Percentiles rank a stretch among this genome's conserved stretches.
These are phyloP conservation scores for Trichoderma afroharzianum DNA, from an alignment of 2,329 filamentous ascomycete genomes.

Conservation along the genomic window DNA sequence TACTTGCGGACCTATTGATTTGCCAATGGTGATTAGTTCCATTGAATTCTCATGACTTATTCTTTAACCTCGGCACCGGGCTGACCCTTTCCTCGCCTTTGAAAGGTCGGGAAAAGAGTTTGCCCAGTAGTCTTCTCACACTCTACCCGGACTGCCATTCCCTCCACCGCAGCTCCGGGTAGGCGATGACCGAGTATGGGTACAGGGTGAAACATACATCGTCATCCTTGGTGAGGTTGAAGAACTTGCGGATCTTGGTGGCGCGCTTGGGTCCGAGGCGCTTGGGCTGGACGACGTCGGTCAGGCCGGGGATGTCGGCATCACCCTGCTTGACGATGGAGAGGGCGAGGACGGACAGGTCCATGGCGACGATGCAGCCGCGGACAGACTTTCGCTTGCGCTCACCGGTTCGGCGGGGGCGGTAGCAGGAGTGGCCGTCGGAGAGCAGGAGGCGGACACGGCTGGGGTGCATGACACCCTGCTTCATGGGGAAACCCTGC, in stretches of 20 bases:
- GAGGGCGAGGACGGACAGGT: conserved; percentile 92
- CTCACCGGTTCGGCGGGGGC: conserved; percentile 94
- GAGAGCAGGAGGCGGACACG: conserved; percentile 96
- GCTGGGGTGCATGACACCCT: conserved; percentile 98
- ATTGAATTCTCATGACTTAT: conserved; percentile 21
- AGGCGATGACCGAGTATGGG: conserved; percentile 65
- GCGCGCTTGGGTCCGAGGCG: conserved; percentile 98
- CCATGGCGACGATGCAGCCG: conserved; percentile 96
- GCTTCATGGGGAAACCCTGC: conserved; percentile 99
- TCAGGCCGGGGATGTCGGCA: conserved; percentile 86
- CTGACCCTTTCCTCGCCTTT: not conserved
- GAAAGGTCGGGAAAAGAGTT: not conserved
- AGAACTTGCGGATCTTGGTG: conserved; percentile 99
- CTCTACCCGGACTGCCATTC: conserved; percentile 52
- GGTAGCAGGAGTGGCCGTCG: conserved; percentile 99
- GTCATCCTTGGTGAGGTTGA: conserved; percentile 99
- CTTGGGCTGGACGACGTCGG: conserved; percentile 98
- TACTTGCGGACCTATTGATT: conserved; percentile 88
- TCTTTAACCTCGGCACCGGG: conserved; percentile 20
- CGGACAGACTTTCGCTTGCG: conserved; percentile 99
- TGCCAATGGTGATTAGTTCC: conserved; percentile 38
- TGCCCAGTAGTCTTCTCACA: conserved; percentile 45
- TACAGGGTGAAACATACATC: conserved; percentile 77
- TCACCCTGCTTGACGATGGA: conserved; percentile 98
- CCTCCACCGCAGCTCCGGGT: conserved; percentile 50